These are phyloP conservation scores for Alternaria sp. DNA, from an alignment of 2,329 filamentous ascomycete species.

Conservation along the genomic window DNA sequence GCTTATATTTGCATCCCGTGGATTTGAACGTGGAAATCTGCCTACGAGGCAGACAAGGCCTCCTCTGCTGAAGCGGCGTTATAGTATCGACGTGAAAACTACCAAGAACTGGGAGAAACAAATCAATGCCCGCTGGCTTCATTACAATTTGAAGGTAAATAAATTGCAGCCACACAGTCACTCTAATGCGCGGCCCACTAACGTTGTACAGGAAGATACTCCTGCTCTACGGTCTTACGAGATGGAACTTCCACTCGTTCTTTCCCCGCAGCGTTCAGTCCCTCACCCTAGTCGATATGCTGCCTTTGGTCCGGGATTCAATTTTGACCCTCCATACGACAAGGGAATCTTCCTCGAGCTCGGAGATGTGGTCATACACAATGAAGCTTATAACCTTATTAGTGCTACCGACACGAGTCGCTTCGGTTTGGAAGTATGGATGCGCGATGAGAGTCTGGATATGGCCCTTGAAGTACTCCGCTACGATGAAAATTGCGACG, in stretches of 20 bases:
- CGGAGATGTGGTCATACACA: slow-evolving; percentile 21
- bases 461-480: slow-evolving; percentile 32
- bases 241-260: not conserved
- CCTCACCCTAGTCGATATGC: slow-evolving; percentile 24
- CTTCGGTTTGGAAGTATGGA: slow-evolving; percentile 17
- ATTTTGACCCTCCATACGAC: slow-evolving; percentile 4
- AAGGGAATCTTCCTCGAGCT: slow-evolving; percentile 25
- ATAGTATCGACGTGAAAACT: slow-evolving; percentile 35
- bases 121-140: not conserved
- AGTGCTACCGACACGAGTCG: not conserved
- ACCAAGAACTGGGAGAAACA: not conserved
- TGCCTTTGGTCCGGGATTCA: slow-evolving; percentile 5
- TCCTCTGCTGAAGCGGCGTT: slow-evolving; percentile 27
- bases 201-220: slow-evolving; percentile 4
- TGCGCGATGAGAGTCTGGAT: slow-evolving; percentile 32
- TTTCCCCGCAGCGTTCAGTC: not conserved
- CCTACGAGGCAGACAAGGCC: slow-evolving; percentile 27
- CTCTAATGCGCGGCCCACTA: not conserved
- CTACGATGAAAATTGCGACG: slow-evolving; percentile 12
- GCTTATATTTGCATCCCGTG: slow-evolving; percentile 25
- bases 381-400: slow-evolving; percentile 25
- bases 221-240: not conserved
- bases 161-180: not conserved
- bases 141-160: not conserved
- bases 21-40: slow-evolving; percentile 22